phyloP scores from a whole-genome alignment of 352 stramenopile species.

The Phytophthora kernoviae region DNA sequence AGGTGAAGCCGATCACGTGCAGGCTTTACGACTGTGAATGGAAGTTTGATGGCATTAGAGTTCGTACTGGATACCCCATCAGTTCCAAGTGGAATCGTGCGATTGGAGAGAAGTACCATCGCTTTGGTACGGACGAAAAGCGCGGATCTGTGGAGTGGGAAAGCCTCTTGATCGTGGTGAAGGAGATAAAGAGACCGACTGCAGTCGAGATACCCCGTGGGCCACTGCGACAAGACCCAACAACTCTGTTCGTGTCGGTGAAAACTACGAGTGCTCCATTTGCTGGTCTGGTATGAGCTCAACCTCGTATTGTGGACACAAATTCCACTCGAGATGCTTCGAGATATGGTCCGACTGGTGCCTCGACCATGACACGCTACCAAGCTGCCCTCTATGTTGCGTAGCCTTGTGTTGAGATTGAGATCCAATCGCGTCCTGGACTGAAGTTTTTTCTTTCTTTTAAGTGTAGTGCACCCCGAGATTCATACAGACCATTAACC shows the following conservation, averaged over 20 bases:
- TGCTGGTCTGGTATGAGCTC: conserved; percentile 15
- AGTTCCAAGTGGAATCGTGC: conserved; percentile 30
- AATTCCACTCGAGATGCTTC: conserved; percentile 18
- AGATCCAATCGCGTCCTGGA: too few species aligned
- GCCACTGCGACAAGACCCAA: background rate
- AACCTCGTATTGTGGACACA: conserved; percentile 20
- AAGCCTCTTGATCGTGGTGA: conserved; percentile 26
- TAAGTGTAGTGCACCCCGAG: too few species aligned
- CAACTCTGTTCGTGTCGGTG: background rate
- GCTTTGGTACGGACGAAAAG: conserved; percentile 23
- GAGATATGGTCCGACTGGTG: conserved; percentile 19
- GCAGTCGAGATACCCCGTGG: too few species aligned
- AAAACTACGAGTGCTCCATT: conserved; percentile 15
- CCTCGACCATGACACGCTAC: background rate
- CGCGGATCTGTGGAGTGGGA: conserved; percentile 21
- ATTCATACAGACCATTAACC: too few species aligned
- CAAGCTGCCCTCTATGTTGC: conserved; percentile 22
- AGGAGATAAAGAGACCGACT: background rate
- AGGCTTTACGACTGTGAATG: conserved; percentile 35
- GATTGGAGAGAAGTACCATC: conserved; percentile 19
- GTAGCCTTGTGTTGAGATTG: background rate
- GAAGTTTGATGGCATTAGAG: conserved; percentile 36
- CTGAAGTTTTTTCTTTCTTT: too few species aligned
- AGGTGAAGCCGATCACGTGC: conserved; percentile 17
- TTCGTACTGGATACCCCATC: conserved; percentile 3